Evolutionary conservation across 306 rosid species (phyloP).

Genomic region (Corylus americana): DNA sequence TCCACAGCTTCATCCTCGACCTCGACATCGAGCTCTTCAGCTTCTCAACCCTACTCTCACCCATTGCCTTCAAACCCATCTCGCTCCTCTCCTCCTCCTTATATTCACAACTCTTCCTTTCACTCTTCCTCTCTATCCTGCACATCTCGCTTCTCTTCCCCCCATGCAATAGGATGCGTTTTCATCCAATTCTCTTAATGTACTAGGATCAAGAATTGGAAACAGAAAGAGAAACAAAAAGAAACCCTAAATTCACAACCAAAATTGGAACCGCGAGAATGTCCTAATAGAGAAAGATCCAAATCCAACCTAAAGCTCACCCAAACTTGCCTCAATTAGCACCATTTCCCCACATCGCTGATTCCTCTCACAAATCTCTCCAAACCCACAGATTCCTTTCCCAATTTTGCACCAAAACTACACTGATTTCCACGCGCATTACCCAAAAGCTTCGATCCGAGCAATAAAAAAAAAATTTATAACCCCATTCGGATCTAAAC

Average conservation of each 20-base stretch:
- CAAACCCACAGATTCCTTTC: background rate
- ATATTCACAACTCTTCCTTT: conserved; percentile 40
- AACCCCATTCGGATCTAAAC: conserved; percentile 1
- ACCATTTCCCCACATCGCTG: background rate
- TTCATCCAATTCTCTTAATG: background rate
- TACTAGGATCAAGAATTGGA: background rate
- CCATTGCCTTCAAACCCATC: conserved; percentile 72
- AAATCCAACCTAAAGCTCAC: conserved; percentile 15
- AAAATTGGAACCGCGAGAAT: background rate
- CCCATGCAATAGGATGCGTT: background rate
- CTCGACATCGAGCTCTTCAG: conserved; percentile 52
- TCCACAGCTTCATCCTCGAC: conserved; percentile 87
- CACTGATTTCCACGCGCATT: conserved; percentile 22
- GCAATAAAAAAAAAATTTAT: conserved; percentile 5
- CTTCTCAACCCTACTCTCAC: conserved; percentile 57
- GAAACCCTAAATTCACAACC: conserved; percentile 2
- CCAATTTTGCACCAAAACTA: background rate
- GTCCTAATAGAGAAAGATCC: background rate
- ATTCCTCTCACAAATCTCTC: background rate
- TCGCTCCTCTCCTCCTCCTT: conserved; percentile 40
- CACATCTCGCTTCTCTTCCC: conserved; percentile 52
- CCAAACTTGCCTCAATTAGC: background rate
- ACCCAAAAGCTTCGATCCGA: conserved; percentile 15
- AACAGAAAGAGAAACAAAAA: background rate
- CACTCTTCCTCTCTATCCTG: conserved; percentile 35